Evolutionary conservation across 768 basidiomycete species (phyloP), one percentile per base, ranked within the genome.

Genomic region (Pulveroboletus sp.): DNA sequence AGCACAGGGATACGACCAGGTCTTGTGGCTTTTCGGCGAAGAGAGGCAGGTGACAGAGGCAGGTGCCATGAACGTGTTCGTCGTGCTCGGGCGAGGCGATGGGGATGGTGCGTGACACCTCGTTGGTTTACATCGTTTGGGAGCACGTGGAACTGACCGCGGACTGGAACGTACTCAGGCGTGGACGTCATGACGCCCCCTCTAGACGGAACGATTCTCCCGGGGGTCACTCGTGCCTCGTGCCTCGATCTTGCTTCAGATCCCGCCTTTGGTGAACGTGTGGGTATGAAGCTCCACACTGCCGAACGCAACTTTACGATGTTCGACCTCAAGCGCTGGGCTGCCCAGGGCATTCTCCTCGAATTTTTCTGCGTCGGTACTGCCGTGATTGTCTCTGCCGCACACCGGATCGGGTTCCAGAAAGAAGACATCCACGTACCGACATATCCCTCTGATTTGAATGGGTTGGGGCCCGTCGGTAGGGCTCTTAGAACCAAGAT

Each of bases 281-380:
- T 16, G 13, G 51, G 24, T 14, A 32, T 66, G 24, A 69, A 68
- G 5, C 47, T 82, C 13, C 53, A 75, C 55, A 68, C 81, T 0
- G 67, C 73, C n/a, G 88, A 90, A 64, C 75, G 77, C 13, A 55
- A 71, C 3, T 67, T 90, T n/a, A 80, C 82, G 16, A 81, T 83
- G 63, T 49, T 64, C 4, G 79, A 89, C 45, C 60, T 90, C 72
- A 81, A 9, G 63, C 75, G 57, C 48, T 83, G 70, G 50, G 71
- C 79, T 9, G 59, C 76, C 48, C 68, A 78, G n/a, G 89, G 86
- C 11, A 73, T 68, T 12, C 76, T 97, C 10, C 75, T 85, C 19
- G 94, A 97, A 67, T 75, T 89, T 13, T 90, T 97, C 61, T 86
- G 87, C 39, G 79, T 88, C 27, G 93, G 94, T 64, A 89, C 86